A percentile compares a stretch with the other conserved stretches of the same genome.
Evolutionary conservation across 495 filamentous ascomycete genomes (phyloP).

Genomic region (Tuber borchii): DNA sequence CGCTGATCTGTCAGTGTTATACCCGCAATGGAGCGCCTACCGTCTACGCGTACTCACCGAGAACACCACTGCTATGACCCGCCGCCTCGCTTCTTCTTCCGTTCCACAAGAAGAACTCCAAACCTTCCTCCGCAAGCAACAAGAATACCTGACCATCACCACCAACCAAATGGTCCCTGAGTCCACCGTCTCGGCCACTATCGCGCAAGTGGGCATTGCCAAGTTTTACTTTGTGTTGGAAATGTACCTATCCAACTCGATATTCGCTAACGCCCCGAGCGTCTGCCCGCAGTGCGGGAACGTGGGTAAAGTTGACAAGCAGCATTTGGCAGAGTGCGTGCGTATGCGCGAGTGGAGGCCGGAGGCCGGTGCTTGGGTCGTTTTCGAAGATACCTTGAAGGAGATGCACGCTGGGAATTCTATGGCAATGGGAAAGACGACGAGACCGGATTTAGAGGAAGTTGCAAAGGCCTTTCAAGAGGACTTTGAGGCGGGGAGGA

Average conservation of each 20-base stretch:
- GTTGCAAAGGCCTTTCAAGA: conserved; percentile 6
- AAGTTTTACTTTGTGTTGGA: conserved; percentile 15
- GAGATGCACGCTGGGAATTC: background rate
- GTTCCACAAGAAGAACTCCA: background rate
- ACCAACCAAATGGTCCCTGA: conserved; percentile 15
- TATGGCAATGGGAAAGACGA: background rate
- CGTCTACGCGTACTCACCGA: conserved; percentile 18
- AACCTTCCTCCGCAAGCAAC: background rate
- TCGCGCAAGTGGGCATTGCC: background rate
- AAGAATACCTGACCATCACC: conserved; percentile 11
- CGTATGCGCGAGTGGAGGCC: conserved; percentile 7
- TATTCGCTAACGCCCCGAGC: conserved; percentile 1
- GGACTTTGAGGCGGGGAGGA: conserved; percentile 2
- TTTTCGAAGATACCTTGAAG: conserved; percentile 6
- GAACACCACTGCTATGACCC: conserved; percentile 5
- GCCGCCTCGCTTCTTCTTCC: background rate
- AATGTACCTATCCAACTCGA: conserved; percentile 9
- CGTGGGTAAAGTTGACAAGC: conserved; percentile 12
- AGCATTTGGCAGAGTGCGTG: conserved; percentile 13
- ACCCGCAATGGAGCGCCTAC: conserved; percentile 42
- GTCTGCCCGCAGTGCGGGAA: conserved; percentile 10
- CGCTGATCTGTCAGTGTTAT: conserved; percentile 35
- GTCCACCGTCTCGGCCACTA: conserved; percentile 1
- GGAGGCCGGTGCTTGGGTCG: conserved; percentile 5
- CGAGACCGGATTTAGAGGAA: conserved; percentile 13